Conservation (phyloP, 345 rosid genomes). For the Eucalyptus erythrocorys region DNA sequence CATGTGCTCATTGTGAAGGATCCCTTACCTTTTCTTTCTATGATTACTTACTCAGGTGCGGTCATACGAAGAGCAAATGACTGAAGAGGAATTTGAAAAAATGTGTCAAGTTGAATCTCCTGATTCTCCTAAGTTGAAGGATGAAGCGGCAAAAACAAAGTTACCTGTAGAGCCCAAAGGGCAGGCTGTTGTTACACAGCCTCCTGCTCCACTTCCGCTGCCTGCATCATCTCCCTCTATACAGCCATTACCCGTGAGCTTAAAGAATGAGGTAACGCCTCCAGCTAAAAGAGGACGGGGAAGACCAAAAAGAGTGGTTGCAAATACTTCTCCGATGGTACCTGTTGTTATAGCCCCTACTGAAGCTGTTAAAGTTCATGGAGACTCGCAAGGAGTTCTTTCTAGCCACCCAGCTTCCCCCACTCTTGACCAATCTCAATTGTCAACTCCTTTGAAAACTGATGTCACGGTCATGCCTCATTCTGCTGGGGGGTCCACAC, state of each 20-base stretch:
- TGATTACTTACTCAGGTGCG: slow-evolving; percentile 39
- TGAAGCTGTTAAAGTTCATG: slow-evolving; percentile 19
- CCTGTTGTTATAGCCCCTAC: background rate
- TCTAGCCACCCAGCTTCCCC: slow-evolving; percentile 14
- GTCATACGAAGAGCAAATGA: slow-evolving; percentile 86
- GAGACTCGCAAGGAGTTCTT: slow-evolving; percentile 16
- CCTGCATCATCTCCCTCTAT: slow-evolving; percentile 3
- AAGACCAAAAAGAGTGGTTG: slow-evolving; percentile 60
- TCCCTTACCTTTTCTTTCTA: background rate
- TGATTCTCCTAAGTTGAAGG: slow-evolving; percentile 50
- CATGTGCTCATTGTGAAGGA: background rate
- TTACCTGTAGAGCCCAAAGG: slow-evolving; percentile 23
- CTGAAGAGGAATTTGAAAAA: slow-evolving; percentile 94
- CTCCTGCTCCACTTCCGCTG: background rate
- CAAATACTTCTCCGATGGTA: slow-evolving; percentile 31
- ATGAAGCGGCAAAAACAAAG: slow-evolving; percentile 26
- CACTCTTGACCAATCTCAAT: slow-evolving; percentile 6
- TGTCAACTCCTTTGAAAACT: slow-evolving; percentile 6
- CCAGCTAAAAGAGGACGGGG: slow-evolving; percentile 93
- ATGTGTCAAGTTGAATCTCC: slow-evolving; percentile 78
- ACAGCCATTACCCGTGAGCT: slow-evolving; percentile 10
- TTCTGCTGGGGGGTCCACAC: background rate
- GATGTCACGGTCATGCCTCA: background rate
- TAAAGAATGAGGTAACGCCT: slow-evolving; percentile 45
- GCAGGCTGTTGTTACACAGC: slow-evolving; percentile 8